These are phyloP conservation scores for Picocystis sp. DNA, from an alignment of 163 green algal species.

Conservation along the genomic window DNA sequence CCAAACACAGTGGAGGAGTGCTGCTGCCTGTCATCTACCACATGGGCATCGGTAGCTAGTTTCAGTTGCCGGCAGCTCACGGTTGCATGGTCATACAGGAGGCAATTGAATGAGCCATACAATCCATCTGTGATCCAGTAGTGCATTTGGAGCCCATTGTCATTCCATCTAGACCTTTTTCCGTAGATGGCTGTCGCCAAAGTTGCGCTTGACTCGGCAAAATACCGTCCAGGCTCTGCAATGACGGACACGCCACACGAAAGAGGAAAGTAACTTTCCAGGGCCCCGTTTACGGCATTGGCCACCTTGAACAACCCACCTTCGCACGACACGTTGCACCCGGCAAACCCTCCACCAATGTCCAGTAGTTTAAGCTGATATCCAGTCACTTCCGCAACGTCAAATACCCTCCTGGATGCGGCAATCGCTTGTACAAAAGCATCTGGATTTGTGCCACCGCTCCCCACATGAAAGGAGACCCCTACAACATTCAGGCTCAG, in stretches of 20 bases:
- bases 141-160: conserved; percentile 21
- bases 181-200: conserved; percentile 69
- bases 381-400: conserved; percentile 35
- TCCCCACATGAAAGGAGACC: conserved; percentile 94
- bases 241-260: conserved; percentile 48
- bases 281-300: conserved; percentile 49
- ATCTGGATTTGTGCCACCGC: conserved; percentile 52
- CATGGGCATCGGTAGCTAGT: neutral
- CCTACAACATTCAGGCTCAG: conserved; percentile 63
- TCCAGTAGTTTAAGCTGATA: conserved; percentile 67
- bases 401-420: conserved; percentile 45
- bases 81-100: conserved; percentile 62
- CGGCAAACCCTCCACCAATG: conserved; percentile 77
- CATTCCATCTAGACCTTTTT: conserved; percentile 26
- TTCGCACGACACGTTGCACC: conserved; percentile 30
- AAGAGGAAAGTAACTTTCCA: conserved; percentile 65
- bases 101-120: conserved; percentile 63
- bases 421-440: conserved; percentile 52
- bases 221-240: conserved; percentile 89
- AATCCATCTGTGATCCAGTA: conserved; percentile 63
- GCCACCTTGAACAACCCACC: conserved; percentile 26
- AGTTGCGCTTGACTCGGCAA: conserved; percentile 70
- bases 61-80: conserved; percentile 2
- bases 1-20: conserved; percentile 76
- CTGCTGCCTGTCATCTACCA: neutral